A percentile compares a stretch with the other conserved stretches of the same genome.
Conservation (phyloP, 805 yeast species). For the Candida arabinofermentans region DNA sequence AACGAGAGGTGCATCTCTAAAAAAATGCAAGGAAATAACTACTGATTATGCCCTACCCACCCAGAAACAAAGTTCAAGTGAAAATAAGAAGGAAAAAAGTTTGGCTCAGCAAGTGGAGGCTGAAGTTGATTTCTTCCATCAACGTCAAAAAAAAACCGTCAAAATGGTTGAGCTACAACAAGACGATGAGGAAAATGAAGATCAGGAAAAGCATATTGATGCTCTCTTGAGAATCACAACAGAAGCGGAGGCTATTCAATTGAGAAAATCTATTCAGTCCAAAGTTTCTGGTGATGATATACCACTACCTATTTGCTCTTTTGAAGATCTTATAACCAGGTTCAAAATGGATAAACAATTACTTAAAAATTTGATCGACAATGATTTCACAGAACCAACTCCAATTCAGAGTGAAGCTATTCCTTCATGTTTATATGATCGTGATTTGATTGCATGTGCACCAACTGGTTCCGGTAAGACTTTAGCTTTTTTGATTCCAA, state of each 20-base stretch:
- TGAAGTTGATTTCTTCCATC: constrained; percentile 82
- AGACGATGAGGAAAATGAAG: constrained; percentile 29
- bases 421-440: constrained; percentile 62
- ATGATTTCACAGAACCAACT: constrained; percentile 82
- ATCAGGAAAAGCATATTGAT: constrained; percentile 13
- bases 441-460: constrained; percentile 90
- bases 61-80: constrained; percentile 16
- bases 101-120: constrained; percentile 51
- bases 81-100: constrained; percentile 35
- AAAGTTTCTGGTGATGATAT: constrained; percentile 81
- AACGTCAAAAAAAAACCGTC: constrained; percentile 36
- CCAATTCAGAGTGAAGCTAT: constrained; percentile 90
- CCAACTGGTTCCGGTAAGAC: constrained; percentile 99
- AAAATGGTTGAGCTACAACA: constrained; percentile 23
- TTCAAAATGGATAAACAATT: constrained; percentile 60
- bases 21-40: constrained; percentile 46
- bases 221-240: constrained; percentile 37
- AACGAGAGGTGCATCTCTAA: constrained; percentile 79
- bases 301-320: constrained; percentile 89
- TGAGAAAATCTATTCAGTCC: constrained; percentile 58
- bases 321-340: constrained; percentile 70
- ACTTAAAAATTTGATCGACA: constrained; percentile 57
- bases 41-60: constrained; percentile 38
- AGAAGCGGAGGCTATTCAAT: constrained; percentile 53
- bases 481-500: constrained; percentile 80